Percentiles rank a stretch among this genome's conserved stretches.
Evolutionary conservation across 108 stramenopile species (phyloP).

Genomic region (Fistulifera pelliculosa): DNA sequence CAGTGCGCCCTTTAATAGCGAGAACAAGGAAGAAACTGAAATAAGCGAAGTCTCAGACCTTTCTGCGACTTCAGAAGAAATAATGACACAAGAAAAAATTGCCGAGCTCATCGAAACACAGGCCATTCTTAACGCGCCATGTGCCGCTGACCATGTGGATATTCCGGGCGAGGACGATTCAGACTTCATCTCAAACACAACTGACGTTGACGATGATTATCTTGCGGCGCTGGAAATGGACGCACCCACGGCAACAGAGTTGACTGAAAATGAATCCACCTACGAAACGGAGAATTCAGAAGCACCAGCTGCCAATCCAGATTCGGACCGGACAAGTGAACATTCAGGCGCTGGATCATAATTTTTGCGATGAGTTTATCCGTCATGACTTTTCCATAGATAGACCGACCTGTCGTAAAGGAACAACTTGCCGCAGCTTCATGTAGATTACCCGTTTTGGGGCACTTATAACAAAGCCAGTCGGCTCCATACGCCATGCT

Average conservation of each 20-base stretch:
- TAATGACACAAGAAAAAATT: slow-evolving; percentile 20
- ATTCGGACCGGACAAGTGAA: too few species aligned
- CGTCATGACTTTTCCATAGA: slow-evolving; percentile 30
- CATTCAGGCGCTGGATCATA: too few species aligned
- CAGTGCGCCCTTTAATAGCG: too few species aligned
- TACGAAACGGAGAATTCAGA: too few species aligned
- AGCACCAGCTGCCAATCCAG: too few species aligned
- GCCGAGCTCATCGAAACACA: slow-evolving; percentile 73
- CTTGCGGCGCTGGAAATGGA: slow-evolving; percentile 12
- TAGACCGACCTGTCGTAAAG: slow-evolving; percentile 71
- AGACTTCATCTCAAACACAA: background rate
- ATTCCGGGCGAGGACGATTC: background rate
- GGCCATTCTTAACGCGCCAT: slow-evolving; percentile 73
- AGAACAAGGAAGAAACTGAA: too few species aligned
- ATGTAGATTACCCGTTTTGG: background rate
- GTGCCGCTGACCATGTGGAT: slow-evolving; percentile 44
- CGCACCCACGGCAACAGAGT: background rate
- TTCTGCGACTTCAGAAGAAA: too few species aligned
- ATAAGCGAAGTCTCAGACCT: too few species aligned
- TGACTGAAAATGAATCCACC: too few species aligned
- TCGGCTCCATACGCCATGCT: slow-evolving; percentile 87
- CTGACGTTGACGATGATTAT: slow-evolving; percentile 8
- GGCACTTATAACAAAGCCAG: slow-evolving; percentile 44
- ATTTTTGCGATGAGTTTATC: too few species aligned
- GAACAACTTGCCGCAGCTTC: slow-evolving; percentile 72